phyloP scores from a whole-genome alignment of 2,329 filamentous ascomycete species.

The Fusarium devonianum region DNA sequence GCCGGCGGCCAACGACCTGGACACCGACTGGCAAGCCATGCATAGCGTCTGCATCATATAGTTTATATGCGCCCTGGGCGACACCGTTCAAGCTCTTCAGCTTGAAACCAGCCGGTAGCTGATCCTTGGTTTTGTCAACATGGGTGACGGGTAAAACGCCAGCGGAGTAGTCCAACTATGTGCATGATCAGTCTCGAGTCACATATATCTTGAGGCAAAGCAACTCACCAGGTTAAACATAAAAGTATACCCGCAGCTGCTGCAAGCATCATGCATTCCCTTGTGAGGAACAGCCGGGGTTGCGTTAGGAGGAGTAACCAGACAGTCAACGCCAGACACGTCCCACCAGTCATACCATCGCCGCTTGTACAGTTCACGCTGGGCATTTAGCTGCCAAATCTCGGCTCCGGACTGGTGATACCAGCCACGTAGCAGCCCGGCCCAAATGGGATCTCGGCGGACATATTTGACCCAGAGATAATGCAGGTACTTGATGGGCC shows the following conservation, averaged over 20 bases:
- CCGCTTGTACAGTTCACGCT: constrained; percentile 78
- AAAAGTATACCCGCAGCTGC: constrained; percentile 91
- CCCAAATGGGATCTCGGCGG: constrained; percentile 77
- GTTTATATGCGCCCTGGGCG: constrained; percentile 81
- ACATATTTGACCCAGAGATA: constrained; percentile 91
- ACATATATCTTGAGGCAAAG: neutral
- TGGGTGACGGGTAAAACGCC: constrained; percentile 87
- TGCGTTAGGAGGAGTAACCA: constrained; percentile 86
- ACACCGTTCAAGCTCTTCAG: constrained; percentile 76
- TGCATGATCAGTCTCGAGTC: constrained; percentile 5
- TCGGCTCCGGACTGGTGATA: constrained; percentile 76
- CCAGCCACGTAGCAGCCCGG: constrained; percentile 77
- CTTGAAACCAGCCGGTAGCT: constrained; percentile 67
- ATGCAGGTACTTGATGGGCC: constrained; percentile 82
- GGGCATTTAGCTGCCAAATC: constrained; percentile 81
- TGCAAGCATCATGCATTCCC: constrained; percentile 84
- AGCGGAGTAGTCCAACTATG: constrained; percentile 80
- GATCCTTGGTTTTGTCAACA: constrained; percentile 74
- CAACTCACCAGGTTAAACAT: constrained; percentile 81
- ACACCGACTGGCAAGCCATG: constrained; percentile 86
- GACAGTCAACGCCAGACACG: constrained; percentile 73
- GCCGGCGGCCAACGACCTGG: constrained; percentile 78
- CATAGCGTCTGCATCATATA: constrained; percentile 85
- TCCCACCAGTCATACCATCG: constrained; percentile 90
- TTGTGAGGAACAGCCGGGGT: constrained; percentile 88